Base-by-base conservation (phyloP, 1,139 yeast genomes). In the Diutina scorzettiae region DNA sequence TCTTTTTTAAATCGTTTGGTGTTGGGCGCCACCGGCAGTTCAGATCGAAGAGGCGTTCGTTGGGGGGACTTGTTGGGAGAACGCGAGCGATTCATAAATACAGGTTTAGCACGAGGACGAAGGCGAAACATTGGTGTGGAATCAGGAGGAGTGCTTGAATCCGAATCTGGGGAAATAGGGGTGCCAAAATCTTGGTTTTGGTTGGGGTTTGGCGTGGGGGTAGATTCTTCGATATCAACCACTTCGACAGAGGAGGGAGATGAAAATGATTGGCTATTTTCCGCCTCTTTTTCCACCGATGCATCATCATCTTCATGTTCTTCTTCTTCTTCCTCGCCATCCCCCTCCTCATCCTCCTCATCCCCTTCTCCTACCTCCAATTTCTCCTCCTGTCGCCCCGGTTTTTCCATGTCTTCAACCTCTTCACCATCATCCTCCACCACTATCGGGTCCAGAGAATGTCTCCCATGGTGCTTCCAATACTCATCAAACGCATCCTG, bases 361-460 rank as follows among this genome's bases (percentile, higher is more conserved):
- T 31, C 23, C 14, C 8, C 23, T 18, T 17, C 29, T n/a, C 2
- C 29, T 16, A 2, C 29, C 29, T 27, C 29, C 16, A 6, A 7
- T 16, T 27, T 9, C 25, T 23, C 29, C 12, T 9, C 29, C 16
- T 8, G n/a, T n/a, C n/a, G n/a, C n/a, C n/a, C n/a, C n/a, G n/a
- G n/a, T n/a, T n/a, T n/a, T n/a, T n/a, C n/a, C n/a, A n/a, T n/a
- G n/a, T 9, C 25, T 23, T n/a, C n/a, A n/a, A n/a, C 39, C 29
- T 11, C 37, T 17, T 32, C 37, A 7, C 12, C 30, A 27, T 27
- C 30, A 27, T 27, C 20, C 5, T 34, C 39, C 19, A 34, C 39
- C 14, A 34, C 39, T 5, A 34, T 34, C 3, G 39, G 39, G 14
- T 34, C 39, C 39, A 34, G 39, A 3, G 39, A 34, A 16, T 34